phyloP scores from a whole-genome alignment of 352 stramenopile species.

The Phytophthora boehmeriae region DNA sequence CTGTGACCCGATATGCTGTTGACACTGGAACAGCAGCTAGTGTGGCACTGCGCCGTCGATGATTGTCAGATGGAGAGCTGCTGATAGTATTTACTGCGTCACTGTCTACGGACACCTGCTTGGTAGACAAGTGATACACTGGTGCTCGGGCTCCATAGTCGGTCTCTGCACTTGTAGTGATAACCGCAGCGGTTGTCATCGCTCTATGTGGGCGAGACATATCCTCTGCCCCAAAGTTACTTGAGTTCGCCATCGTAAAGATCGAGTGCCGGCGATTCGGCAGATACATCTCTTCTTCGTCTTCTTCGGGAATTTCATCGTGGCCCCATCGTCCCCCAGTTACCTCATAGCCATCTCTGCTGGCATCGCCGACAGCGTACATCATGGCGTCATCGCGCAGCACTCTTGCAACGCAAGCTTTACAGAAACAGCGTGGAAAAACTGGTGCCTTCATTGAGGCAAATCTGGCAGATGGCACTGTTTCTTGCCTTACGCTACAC shows the following conservation, averaged over 20 bases:
- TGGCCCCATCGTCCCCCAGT: constrained; percentile 38
- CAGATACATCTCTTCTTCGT: constrained; percentile 24
- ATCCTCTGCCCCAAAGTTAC: constrained; percentile 26
- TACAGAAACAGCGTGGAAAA: constrained; percentile 62
- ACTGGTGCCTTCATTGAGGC: constrained; percentile 10
- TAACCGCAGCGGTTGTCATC: constrained; percentile 20
- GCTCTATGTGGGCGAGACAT: constrained; percentile 25
- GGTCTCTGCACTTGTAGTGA: constrained; percentile 3
- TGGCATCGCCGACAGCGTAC: constrained; percentile 52
- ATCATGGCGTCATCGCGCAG: constrained; percentile 53
- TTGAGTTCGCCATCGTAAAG: constrained; percentile 21
- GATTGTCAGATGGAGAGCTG: constrained; percentile 29
- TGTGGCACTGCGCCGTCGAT: constrained; percentile 30
- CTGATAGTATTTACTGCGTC: constrained; percentile 36
- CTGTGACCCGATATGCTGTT: not conserved
- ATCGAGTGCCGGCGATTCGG: constrained; percentile 31
- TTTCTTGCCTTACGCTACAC: constrained; percentile 60
- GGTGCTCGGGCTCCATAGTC: constrained; percentile 14
- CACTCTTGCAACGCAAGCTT: constrained; percentile 57
- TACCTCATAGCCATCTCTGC: constrained; percentile 21
- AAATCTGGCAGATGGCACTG: constrained; percentile 30
- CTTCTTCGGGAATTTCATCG: constrained; percentile 45
- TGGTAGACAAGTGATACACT: constrained; percentile 20
- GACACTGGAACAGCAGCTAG: constrained; percentile 3
- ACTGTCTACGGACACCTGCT: constrained; percentile 27